Base-by-base conservation (phyloP, 495 filamentous ascomycete genomes). In the Oleoguttula mirabilis region DNA sequence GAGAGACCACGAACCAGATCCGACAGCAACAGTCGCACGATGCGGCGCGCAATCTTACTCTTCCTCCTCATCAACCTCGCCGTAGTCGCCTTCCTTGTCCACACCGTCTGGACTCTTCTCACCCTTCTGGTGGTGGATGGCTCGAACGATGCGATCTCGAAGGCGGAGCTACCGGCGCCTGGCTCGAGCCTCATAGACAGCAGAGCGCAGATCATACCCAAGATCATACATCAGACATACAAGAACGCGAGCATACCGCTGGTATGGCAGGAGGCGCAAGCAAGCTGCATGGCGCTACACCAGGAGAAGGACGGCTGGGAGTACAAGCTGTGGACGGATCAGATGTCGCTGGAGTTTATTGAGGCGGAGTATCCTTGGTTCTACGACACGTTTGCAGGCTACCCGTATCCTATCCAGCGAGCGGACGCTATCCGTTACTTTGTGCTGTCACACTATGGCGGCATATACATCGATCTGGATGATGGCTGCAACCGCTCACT, bases 221-320 rank as follows among this genome's bases (percentile, higher is more conserved):
- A 87, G 66, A 88, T 92, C 46, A 84, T 93, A 41, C 85, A 93
- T 58, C 84, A 93, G 57, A 86, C 87, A 21, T 93, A 83, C 59
- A 73, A 76, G 47, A 85, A 87, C 56, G 72, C 80, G 38, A 73
- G 70, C 8, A 80, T 93, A 36, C 86, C 85, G 0, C 69, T 65
- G 44, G 73, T 77, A 41, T 92, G 85, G 86, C 60, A 65, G 39
- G 71, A 71, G 22, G 76, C 82, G 27, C 82, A 87, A 47, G 65
- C 78, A 62, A 79, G 70, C 45, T 92, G 86, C 59, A 64, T 84
- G 41, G 73, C 88, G 30, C 52, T 84, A 39, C 85, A 93, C 47
- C 64, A 69, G 6, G 78, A 80, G 4, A 80, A 80, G 45, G 41
- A 40, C 33, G 52, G 52, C 39, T 54, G 39, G 31, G 43, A 37